Evolutionary conservation across 106 monocot species (phyloP), one percentile per base, ranked within the genome.

Genomic region (Acorus gramineus): DNA sequence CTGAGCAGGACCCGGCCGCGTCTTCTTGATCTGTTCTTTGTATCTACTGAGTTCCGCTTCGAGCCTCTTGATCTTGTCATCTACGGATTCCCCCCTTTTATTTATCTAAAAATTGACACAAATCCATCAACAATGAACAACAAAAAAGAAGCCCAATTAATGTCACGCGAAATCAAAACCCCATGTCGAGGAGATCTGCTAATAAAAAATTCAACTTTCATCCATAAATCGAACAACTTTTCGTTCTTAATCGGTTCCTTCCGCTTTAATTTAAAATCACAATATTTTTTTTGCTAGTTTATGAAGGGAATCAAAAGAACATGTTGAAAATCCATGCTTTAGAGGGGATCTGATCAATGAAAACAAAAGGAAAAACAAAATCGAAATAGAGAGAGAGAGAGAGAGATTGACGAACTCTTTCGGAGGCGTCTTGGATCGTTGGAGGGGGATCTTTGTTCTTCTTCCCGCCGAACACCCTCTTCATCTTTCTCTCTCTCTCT

Each of bases 51-150:
- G 76, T 62, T 96, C 96, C 60, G 76, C 73, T 73, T 91, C 96
- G 14, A 96, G 90, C 66, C 80, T 96, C 47, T 84, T 82, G 44
- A 96, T 85, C 81, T 91, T 96, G 47, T 96, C 96, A 79, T 96
- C 96, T 8, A 96, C 87, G 0, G 60, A 81, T n/a, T 96, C 96
- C 6, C 96, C 96, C 81, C 90, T 80, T 91, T 91, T 84, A 64
- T 71, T 90, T 63, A 96, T 87, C 96, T 96, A 71, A n/a, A 73
- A 44, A 73, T 42, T 28, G 28, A 28, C 28, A 28, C 28, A 45
- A 28, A 28, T 28, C 28, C 0, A 28, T 28, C 28, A 28, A 0
- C 28, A 28, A 28, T 28, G 28, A 28, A 28, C 28, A 28, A 28
- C 28, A 28, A 28, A 28, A 28, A 28, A 28, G 28, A 28, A 28